Percentiles rank a stretch among this genome's conserved stretches.
Evolutionary conservation across 2,329 filamentous ascomycete species (phyloP).

Genomic region (Aaosphaeria arxii): DNA sequence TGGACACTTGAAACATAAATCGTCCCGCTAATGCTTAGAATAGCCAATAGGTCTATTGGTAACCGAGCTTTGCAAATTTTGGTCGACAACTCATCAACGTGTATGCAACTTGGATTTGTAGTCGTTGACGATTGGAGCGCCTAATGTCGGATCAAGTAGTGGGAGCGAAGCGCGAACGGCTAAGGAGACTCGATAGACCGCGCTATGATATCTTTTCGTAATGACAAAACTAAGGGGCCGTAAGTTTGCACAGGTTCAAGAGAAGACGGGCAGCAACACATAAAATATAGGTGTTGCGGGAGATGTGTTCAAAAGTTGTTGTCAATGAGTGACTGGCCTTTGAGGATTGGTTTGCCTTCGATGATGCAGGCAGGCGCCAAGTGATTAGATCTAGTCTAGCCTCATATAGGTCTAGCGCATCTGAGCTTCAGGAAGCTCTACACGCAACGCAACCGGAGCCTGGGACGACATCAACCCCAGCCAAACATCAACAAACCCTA

Average conservation of each 20-base stretch:
- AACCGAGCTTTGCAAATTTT: constrained; percentile 20
- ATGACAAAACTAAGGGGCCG: too few species aligned
- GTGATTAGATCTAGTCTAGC: constrained; percentile 6
- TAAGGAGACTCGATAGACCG: not conserved
- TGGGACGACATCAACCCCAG: constrained; percentile 19
- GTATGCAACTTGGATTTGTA: constrained; percentile 20
- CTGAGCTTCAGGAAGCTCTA: constrained; percentile 6
- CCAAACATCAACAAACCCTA: not conserved
- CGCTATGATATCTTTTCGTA: not conserved
- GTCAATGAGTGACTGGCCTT: not conserved
- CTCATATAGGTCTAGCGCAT: constrained; percentile 10
- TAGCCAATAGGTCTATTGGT: constrained; percentile 24
- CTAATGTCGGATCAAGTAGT: constrained; percentile 13
- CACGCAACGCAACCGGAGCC: constrained; percentile 31
- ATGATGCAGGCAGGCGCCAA: constrained; percentile 1
- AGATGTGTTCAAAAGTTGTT: too few species aligned
- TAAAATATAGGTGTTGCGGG: too few species aligned
- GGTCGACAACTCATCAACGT: constrained; percentile 38
- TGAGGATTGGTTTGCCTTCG: not conserved
- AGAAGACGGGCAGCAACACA: too few species aligned
- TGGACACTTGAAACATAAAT: constrained; percentile 34
- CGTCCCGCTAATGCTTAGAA: constrained; percentile 23
- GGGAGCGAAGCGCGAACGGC: constrained; percentile 5
- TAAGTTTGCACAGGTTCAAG: too few species aligned
- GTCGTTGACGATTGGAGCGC: constrained; percentile 24